Evolutionary conservation across 2,329 filamentous ascomycete species (phyloP).

Genomic region (Aspergillus sp.): DNA sequence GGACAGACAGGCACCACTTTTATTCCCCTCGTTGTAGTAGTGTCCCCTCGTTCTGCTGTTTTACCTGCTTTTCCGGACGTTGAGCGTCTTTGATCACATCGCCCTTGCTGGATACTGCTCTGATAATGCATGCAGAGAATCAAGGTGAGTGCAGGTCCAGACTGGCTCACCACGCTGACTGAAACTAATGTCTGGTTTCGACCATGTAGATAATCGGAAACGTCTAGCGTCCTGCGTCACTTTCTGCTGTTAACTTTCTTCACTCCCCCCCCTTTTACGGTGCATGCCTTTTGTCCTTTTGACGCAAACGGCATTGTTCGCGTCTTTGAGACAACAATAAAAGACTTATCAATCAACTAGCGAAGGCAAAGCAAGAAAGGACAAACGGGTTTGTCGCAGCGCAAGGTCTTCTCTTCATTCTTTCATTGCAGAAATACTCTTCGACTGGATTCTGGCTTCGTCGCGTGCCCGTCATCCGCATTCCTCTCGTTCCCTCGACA

Average conservation of each 20-base stretch:
- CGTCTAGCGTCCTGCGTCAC: slow-evolving; percentile 2
- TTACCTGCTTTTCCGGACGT: slow-evolving; percentile 2
- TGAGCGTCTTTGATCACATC: slow-evolving; percentile 13
- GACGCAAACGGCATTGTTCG: slow-evolving; percentile 1
- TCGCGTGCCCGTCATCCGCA: slow-evolving; percentile 5
- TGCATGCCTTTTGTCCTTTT: background rate
- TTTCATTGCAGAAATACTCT: background rate
- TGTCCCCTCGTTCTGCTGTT: background rate
- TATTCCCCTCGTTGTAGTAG: background rate
- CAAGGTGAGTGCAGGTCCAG: slow-evolving; percentile 10
- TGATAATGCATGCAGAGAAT: slow-evolving; percentile 12
- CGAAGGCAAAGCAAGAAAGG: background rate
- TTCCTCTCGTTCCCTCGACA: slow-evolving; percentile 19
- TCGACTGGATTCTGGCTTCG: background rate
- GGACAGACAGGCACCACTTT: background rate
- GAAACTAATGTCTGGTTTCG: slow-evolving; percentile 1
- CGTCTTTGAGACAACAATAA: background rate
- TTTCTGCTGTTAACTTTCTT: slow-evolving; percentile 3
- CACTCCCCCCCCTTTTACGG: background rate
- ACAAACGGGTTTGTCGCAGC: slow-evolving; percentile 5
- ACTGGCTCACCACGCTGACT: slow-evolving; percentile 4
- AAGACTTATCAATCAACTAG: background rate
- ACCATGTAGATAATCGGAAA: slow-evolving; percentile 3
- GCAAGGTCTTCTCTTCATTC: slow-evolving; percentile 17
- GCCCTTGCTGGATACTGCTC: slow-evolving; percentile 7